Evolutionary conservation across 2,329 filamentous ascomycete species (phyloP).

Genomic region (Exophiala sideris): DNA sequence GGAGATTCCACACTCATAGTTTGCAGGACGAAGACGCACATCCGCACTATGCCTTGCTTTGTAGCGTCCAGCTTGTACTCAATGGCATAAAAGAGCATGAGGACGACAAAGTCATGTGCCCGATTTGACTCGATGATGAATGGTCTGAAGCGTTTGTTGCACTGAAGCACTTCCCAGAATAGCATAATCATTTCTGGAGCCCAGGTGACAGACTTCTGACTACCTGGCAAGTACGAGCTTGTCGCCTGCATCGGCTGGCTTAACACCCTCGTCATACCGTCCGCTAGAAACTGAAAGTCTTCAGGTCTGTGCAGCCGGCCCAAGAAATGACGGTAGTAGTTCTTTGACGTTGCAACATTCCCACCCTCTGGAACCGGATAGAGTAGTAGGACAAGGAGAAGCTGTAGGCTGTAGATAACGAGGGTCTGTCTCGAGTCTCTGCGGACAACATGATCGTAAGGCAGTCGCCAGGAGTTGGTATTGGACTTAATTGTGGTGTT

Average conservation of each 20-base stretch:
- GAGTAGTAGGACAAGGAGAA: conserved; percentile 78
- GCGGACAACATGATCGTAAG: conserved; percentile 88
- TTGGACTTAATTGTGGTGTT: conserved; percentile 98
- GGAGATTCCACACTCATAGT: conserved; percentile 89
- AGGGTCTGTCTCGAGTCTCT: conserved; percentile 86
- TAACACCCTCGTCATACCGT: conserved; percentile 87
- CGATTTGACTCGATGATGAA: conserved; percentile 96
- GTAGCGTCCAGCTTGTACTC: conserved; percentile 82
- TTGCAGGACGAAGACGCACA: conserved; percentile 96
- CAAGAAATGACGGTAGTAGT: conserved; percentile 89
- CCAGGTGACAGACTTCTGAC: conserved; percentile 75
- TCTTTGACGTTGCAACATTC: conserved; percentile 67
- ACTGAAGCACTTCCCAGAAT: conserved; percentile 96
- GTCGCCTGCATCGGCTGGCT: conserved; percentile 78
- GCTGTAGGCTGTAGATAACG: conserved; percentile 86
- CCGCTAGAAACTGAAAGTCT: conserved; percentile 95
- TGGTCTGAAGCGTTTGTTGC: conserved; percentile 93
- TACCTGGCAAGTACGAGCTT: conserved; percentile 80
- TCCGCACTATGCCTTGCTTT: conserved; percentile 87
- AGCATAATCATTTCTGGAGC: conserved; percentile 94
- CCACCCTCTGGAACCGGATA: conserved; percentile 82
- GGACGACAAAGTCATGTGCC: conserved; percentile 85
- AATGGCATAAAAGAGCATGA: conserved; percentile 88
- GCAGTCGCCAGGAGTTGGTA: conserved; percentile 86
- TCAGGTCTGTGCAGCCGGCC: conserved; percentile 86